Evolutionary conservation across 176 grass and related monocot genomes (phyloP).

Genomic region (Avena eriantha): DNA sequence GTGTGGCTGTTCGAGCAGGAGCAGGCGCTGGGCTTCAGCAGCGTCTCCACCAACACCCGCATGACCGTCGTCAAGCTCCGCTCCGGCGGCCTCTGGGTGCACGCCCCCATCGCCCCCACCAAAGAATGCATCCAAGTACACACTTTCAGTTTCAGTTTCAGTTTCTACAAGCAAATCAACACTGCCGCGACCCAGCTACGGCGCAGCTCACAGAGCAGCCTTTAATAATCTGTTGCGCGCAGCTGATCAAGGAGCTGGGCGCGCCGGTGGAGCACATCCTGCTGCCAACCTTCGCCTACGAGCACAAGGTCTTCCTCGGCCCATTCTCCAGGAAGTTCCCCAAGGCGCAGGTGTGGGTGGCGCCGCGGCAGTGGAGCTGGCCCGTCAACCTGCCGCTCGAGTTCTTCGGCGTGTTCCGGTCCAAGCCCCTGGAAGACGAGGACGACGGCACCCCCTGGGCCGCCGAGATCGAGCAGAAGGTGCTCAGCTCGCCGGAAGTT

Average conservation of each 20-base stretch:
- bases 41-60: conserved; percentile 92
- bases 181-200: neutral
- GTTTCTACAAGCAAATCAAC: neutral
- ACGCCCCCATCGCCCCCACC: conserved; percentile 98
- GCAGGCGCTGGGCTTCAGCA: conserved; percentile 98
- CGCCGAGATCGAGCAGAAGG: conserved; percentile 89
- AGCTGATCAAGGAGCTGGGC: conserved; percentile 93
- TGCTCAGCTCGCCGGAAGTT: conserved; percentile 96
- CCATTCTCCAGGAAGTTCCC: conserved; percentile 98
- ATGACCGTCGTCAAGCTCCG: conserved; percentile 96
- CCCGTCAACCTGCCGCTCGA: conserved; percentile 93
- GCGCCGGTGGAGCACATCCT: conserved; percentile 95
- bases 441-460: conserved; percentile 80
- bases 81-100: conserved; percentile 92
- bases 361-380: conserved; percentile 97
- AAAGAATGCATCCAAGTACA: conserved; percentile 87
- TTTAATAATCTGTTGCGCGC: neutral
- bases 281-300: conserved; percentile 98
- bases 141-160: neutral
- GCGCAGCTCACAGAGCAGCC: neutral
- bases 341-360: conserved; percentile 85
- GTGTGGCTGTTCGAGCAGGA: conserved; percentile 99
- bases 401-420: conserved; percentile 92
- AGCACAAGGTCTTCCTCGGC: conserved; percentile 96
- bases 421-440: conserved; percentile 78